Evolutionary conservation across 2,329 filamentous ascomycete genomes (phyloP), one percentile per base, ranked within the genome.

Genomic region (Coniella vitis): DNA sequence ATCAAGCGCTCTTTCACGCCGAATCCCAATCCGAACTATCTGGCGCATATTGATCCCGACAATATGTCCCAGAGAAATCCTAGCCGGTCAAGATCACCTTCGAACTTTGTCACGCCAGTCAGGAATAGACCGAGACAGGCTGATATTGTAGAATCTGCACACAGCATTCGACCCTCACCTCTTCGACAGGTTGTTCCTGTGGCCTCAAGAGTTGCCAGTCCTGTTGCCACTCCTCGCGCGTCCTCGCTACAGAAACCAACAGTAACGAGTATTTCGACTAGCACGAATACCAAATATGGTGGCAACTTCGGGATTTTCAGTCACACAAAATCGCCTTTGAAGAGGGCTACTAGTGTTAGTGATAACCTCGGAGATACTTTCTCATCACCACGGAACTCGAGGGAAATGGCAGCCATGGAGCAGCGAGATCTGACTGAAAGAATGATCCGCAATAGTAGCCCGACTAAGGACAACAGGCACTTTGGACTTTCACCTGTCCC

Each of bases 11-110:
- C 81, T 1, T 96, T 95, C 65, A 78, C 81, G 54, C 87, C 86
- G 2, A 87, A 90, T 51, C 85, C 88, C 4, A 96, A 96, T 62
- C 83, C 86, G 1, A 88, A 86, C 62, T 93, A 93, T 61, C 68
- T 79, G 29, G 79, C 77, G 51, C 81, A 89, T 56, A 76, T 89
- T 55, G 82, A 90, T 58, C 83, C 86, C 0, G 82, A 90, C 40
- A 72, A 41, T 36, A 16, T 36, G 70, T 39, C 58, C 58, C 25
- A 53, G 60, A 49, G 63, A 58, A 54, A 63, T 61, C 55, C 53
- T 61, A 42, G 68, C 57, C 60, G 72, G 60, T 54, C 58, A 61
- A 55, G 62, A 68, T 65, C 60, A 47, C 63, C 68, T 39, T 68
- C 65, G 57, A 61, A 69, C 57, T 73, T 70, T 17, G 13, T 25